Base-by-base conservation (phyloP, 768 basidiomycete species). In the Butyriboletus loyo region DNA sequence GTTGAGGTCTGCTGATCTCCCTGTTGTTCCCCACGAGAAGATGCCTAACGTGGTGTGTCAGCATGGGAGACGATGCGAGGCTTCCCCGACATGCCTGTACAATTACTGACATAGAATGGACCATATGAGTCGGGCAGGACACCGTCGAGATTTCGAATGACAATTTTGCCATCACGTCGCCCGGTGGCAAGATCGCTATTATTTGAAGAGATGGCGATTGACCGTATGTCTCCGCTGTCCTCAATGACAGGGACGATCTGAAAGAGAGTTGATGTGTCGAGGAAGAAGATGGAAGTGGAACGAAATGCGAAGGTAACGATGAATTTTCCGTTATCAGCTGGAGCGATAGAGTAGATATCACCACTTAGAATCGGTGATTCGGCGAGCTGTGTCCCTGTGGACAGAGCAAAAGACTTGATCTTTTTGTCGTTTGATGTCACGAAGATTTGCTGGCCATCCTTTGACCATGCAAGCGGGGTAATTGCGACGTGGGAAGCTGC, bases 201-300 rank as follows among this genome's bases (percentile, higher is more conserved):
- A n/a, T 41, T 10, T 10, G 5, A 17, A 2, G 40, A 10, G 17
- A 41, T 27, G 25, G 25, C 17, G 6, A 41, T 25, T 6, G 40
- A 39, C 4, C 1, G 9, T n/a, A 40, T 24, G 0, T 2, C 0
- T 1, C 7, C 0, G 6, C 2, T 21, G 5, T 13, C 19, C 11
- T 13, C 6, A 5, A 37, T 24, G 0, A 1, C 7, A 40, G 39
- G 39, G 9, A 1, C 22, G 5, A 40, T 24, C 0, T 1, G 22
- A 24, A 9, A 5, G 0, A 40, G 22, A 2, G 15, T 24, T 1
- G 39, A 24, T 24, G 39, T 9, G 2, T 40, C 39, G 3, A 40
- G 39, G 39, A 40, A 40, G 8, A 9, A 9, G 39, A 40, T 22
- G 3, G 21, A 22, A 8, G 24, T 22, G 3, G 21, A 22, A 8